Conservation (phyloP, 2,329 filamentous ascomycete species). For the Hymenoscyphus fraxineus region DNA sequence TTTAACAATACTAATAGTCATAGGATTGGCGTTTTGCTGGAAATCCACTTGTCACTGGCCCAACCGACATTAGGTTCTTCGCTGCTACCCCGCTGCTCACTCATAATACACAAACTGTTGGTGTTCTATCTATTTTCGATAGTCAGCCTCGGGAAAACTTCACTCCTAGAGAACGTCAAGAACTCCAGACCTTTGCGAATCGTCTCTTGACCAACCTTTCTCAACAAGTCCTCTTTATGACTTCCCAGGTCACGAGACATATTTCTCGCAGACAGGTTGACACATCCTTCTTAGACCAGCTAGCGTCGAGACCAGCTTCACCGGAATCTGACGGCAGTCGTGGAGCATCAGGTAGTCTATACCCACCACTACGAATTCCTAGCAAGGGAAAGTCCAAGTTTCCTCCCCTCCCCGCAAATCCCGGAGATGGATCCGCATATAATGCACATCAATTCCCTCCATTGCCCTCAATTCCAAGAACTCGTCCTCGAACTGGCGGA, state of each 20-base stretch:
- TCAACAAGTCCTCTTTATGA: background rate
- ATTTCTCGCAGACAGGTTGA: background rate
- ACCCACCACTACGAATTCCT: background rate
- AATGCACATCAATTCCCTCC: no score
- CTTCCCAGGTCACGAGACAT: background rate
- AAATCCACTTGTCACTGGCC: constrained; percentile 32
- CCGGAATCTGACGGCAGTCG: background rate
- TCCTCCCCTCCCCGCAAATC: no score
- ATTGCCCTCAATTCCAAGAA: no score
- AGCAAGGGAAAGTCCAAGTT: background rate
- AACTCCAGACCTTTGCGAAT: constrained; percentile 31
- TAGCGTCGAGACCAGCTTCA: background rate
- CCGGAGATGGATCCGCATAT: no score
- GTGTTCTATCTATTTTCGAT: constrained; percentile 34
- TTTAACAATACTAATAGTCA: constrained; percentile 10
- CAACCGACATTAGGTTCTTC: constrained; percentile 36
- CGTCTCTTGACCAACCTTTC: constrained; percentile 17
- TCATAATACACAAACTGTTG: constrained; percentile 30
- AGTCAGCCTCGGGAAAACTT: constrained; percentile 29
- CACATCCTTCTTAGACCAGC: background rate
- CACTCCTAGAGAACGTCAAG: constrained; percentile 24
- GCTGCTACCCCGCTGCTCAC: constrained; percentile 37
- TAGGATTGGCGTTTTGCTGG: constrained; percentile 38
- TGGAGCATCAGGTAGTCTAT: background rate
- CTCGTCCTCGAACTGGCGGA: background rate